These are phyloP conservation scores for Zymoseptoria passerinii DNA, from an alignment of 2,329 filamentous ascomycete genomes.

Conservation along the genomic window DNA sequence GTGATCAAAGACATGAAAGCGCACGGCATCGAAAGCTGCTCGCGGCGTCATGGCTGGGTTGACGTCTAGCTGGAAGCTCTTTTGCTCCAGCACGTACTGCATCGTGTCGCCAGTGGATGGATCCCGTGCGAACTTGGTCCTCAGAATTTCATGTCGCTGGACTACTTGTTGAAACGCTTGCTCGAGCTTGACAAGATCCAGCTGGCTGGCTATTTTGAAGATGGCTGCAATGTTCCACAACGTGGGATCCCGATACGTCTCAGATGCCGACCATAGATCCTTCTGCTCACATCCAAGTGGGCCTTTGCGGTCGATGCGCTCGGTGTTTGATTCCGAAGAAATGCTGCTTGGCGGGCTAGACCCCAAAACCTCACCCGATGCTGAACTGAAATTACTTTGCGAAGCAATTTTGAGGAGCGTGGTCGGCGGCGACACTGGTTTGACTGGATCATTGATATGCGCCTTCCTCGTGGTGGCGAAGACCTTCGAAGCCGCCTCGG, in stretches of 20 bases:
- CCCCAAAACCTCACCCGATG: not conserved
- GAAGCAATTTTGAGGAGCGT: constrained; percentile 2
- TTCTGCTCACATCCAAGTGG: constrained; percentile 5
- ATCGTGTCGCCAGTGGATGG: constrained; percentile 1
- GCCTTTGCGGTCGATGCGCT: constrained; percentile 4
- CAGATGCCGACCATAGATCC: constrained; percentile 1
- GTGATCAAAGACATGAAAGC: constrained; percentile 3
- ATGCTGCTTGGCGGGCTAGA: constrained; percentile 4
- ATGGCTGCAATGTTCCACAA: constrained; percentile 4
- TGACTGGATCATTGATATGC: not conserved
- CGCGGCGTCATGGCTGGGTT: constrained; percentile 1
- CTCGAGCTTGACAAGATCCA: constrained; percentile 6
- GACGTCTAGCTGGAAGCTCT: not conserved
- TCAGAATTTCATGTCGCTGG: constrained; percentile 5
- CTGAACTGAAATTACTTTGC: constrained; percentile 1
- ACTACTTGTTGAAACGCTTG: constrained; percentile 5
- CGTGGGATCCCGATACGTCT: constrained; percentile 2
- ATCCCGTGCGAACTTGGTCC: constrained; percentile 2
- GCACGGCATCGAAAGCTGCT: constrained; percentile 4
- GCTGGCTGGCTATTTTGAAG: constrained; percentile 2
- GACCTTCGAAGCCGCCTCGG: constrained; percentile 10
- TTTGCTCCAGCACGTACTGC: constrained; percentile 5
- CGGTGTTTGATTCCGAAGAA: not conserved
- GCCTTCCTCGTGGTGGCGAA: constrained; percentile 1
- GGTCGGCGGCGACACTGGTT: not conserved